A percentile compares a stretch with the other conserved stretches of the same genome.
Evolutionary conservation across 2,329 filamentous ascomycete genomes (phyloP).

Genomic region (Colletotrichum sp.): DNA sequence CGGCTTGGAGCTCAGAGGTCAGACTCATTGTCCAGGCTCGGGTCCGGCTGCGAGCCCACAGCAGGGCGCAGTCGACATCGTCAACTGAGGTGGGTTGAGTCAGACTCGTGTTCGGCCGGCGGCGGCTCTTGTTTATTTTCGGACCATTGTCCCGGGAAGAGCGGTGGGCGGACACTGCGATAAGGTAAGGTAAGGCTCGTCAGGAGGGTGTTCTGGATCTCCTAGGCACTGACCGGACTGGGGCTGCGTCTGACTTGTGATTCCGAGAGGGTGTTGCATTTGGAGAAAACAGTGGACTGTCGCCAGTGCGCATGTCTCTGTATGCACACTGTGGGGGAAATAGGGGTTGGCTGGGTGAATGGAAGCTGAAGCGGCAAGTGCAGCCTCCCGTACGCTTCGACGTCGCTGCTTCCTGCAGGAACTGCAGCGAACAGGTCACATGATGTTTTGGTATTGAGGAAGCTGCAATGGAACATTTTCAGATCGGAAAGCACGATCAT

Average conservation of each 20-base stretch:
- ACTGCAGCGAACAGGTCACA: not conserved
- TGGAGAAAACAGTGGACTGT: constrained; percentile 7
- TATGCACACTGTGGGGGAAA: not conserved
- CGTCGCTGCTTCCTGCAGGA: not conserved
- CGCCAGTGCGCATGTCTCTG: not conserved
- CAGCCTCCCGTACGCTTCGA: not conserved
- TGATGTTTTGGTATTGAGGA: not conserved
- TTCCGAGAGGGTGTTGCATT: not conserved
- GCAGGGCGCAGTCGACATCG: constrained; percentile 18
- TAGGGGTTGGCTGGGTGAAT: not conserved
- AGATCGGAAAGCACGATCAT: not conserved
- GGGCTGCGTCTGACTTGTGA: not conserved
- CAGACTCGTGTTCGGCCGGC: constrained; percentile 17
- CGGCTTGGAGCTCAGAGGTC: not conserved
- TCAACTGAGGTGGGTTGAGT: not conserved
- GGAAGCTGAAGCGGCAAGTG: not conserved
- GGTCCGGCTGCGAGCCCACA: not conserved
- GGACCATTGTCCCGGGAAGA: constrained; percentile 10
- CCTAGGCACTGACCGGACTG: not conserved
- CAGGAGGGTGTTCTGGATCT: constrained; percentile 5
- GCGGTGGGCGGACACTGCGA: not conserved
- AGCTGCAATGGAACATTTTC: not conserved
- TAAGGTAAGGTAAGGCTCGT: not conserved
- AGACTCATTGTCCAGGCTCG: not conserved
- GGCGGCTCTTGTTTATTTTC: constrained; percentile 16